Evolutionary conservation across 192 early-diverging fungal genomes (phyloP), one percentile per base, ranked within the genome.

Genomic region (Phycomyces blakesleeanus): DNA sequence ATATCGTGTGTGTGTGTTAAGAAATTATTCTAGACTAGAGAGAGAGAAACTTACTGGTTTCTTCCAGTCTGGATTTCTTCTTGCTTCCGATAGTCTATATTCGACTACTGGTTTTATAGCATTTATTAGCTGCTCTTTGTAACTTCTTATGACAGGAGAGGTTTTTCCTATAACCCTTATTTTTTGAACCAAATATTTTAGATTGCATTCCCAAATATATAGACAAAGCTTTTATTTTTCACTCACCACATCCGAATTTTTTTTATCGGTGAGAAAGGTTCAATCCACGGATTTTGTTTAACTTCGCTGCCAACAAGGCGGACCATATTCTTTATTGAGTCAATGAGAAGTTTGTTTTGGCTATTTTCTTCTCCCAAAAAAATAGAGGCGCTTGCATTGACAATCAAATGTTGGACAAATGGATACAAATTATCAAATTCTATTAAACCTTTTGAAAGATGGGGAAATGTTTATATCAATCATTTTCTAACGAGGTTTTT

Each of bases 311-410:
- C 59, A 18, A 60, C 59, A 15, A 47, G 40, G 1, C 41, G 7
- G 12, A 60, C 59, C 59, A 60, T 60, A 24, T 60, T 60, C 38
- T 60, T 60, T 39, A 60, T 47, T 4, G 59, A 60, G 41, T 60
- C 59, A 20, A 60, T 60, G 40, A 60, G 14, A 2, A 22, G 18
- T 20, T 42, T 14, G 18, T 60, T 26, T 27, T 60, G 20, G 41
- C 21, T 1, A 9, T 47, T 4, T 14, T 60, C 59, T 3, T 21
- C 21, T 21, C 59, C 59, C 3, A 42, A 10, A 60, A 60, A 60
- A 5, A 60, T 27, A 11, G 59, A 42, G 2, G 59, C 59, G 20
- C 42, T 24, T 18, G 59, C 59, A 10, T 26, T 4, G 15, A 44
- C 59, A 14, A 60, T 44, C 18, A 26, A 3, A n/a, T 60, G n/a